Base-by-base conservation (phyloP, 169 alveolate genomes). In the Plasmodium inui region DNA sequence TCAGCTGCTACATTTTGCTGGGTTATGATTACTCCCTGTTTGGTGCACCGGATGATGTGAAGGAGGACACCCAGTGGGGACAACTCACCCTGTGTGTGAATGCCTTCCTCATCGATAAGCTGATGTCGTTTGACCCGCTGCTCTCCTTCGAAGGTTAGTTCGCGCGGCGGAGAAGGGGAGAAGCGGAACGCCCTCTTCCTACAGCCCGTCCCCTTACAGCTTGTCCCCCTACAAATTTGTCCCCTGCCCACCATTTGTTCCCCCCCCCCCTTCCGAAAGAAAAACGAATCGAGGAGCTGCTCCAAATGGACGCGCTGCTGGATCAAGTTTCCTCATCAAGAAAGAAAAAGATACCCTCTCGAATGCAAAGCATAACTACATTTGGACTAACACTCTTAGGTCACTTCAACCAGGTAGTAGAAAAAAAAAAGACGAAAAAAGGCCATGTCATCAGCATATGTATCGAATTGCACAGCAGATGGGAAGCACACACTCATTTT, bases 341-440 rank as follows among this genome's bases (percentile, higher is more conserved):
- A 34, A 88, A 9, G 50, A 61, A 71, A 50, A 71, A 78, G 4
- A 17, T 41, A 39, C 86, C 82, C 30, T 26, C 6, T 7, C 81
- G 78, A 12, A 88, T 88, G 94, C 89, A 78, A 39, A 61, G 19
- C 30, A 88, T 88, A 61, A 78, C 94, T 78, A 88, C 94, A 1
- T 88, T 76, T 61, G 94, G 94, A 26, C 70, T 88, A 78, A 76
- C 94, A 46, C 55, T 88, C 67, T 79, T 88, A 50, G 41, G 28
- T 22, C 82, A 67, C 73, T 88, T 88, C 71, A 76, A 88, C 70
- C 50, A 88, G 8, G 94, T 88, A 88, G 12, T 57, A 46, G 34
- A 34, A 86, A 82, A 30, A 82, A 8, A 82, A 34, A 78, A n/a
- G n/a, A 10, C 3, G 1, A 71, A 74, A 28, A 74, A 67, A 67